Evolutionary conservation across 2,329 filamentous ascomycete species (phyloP).

Genomic region (Paracamarosporium sp.): DNA sequence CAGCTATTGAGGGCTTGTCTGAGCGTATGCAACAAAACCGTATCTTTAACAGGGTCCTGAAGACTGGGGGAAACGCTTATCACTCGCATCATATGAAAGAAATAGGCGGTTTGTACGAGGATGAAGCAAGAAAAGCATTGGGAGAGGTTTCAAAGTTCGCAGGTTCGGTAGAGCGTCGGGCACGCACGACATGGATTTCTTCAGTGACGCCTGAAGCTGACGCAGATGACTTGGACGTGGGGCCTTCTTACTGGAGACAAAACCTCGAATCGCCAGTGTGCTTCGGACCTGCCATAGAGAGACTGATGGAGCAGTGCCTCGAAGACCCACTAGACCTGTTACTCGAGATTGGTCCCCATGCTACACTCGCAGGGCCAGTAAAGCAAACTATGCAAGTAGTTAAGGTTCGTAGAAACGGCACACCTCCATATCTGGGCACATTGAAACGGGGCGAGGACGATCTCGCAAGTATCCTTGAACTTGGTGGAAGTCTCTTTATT

Average conservation of each 20-base stretch:
- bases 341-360: constrained; percentile 10
- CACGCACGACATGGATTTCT: constrained; percentile 14
- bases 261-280: constrained; percentile 28
- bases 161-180: not conserved
- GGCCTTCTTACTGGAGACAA: constrained; percentile 28
- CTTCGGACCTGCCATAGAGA: constrained; percentile 17
- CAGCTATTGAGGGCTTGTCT: not conserved
- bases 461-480: constrained; percentile 13
- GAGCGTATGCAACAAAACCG: no score
- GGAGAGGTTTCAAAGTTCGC: no score
- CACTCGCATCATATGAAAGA: constrained; percentile 34
- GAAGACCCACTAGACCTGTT: not conserved
- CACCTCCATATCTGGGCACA: constrained; percentile 5
- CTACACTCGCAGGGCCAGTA: constrained; percentile 1
- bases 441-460: constrained; percentile 21
- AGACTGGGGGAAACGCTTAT: constrained; percentile 31
- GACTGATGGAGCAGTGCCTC: not conserved
- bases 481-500: constrained; percentile 20
- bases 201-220: constrained; percentile 11
- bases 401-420: not conserved
- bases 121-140: not conserved
- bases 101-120: constrained; percentile 19
- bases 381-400: no score
- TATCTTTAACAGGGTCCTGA: constrained; percentile 17
- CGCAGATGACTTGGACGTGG: no score